Evolutionary conservation across 176 grass and related monocot genomes (phyloP).

Genomic region (Oryza australiensis): DNA sequence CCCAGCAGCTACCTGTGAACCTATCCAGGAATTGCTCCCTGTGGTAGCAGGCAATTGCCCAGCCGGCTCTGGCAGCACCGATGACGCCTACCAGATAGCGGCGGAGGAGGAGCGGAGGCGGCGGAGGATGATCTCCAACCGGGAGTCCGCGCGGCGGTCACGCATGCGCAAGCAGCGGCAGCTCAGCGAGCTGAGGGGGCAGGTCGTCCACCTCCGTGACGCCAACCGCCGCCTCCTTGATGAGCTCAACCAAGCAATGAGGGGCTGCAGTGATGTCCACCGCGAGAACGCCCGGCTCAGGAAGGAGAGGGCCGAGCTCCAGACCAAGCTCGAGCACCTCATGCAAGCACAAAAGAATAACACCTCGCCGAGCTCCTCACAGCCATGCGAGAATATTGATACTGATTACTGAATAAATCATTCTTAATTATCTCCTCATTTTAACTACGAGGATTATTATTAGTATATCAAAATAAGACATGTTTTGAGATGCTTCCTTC

Average conservation of each 20-base stretch:
- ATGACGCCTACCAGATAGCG: slow-evolving; percentile 28
- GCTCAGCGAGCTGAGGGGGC: slow-evolving; percentile 65
- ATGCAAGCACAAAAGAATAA: slow-evolving; percentile 30
- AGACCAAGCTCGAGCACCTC: slow-evolving; percentile 56
- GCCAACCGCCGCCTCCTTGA: slow-evolving; percentile 73
- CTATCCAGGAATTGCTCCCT: slow-evolving; percentile 24
- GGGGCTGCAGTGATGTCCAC: slow-evolving; percentile 38
- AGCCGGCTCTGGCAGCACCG: slow-evolving; percentile 35
- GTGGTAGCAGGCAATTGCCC: slow-evolving; percentile 29
- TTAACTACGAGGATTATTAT: slow-evolving; percentile 27
- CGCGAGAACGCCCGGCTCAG: slow-evolving; percentile 57
- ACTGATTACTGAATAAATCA: slow-evolving; percentile 37
- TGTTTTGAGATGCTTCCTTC: slow-evolving; percentile 26
- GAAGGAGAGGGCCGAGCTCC: slow-evolving; percentile 54
- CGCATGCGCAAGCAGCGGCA: slow-evolving; percentile 96
- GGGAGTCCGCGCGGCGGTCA: slow-evolving; percentile 85
- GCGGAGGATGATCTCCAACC: slow-evolving; percentile 92
- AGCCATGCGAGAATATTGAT: slow-evolving; percentile 5
- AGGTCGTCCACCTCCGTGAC: slow-evolving; percentile 59
- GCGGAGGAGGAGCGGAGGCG: slow-evolving; percentile 61
- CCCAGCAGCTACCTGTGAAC: slow-evolving; percentile 42
- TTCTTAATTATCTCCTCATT: slow-evolving; percentile 32
- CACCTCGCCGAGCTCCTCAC: slow-evolving; percentile 16
- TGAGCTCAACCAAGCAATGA: slow-evolving; percentile 67
- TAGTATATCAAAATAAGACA: slow-evolving; percentile 49